These are phyloP conservation scores for Candida tallmaniae DNA, from an alignment of 805 yeast species.

Conservation along the genomic window DNA sequence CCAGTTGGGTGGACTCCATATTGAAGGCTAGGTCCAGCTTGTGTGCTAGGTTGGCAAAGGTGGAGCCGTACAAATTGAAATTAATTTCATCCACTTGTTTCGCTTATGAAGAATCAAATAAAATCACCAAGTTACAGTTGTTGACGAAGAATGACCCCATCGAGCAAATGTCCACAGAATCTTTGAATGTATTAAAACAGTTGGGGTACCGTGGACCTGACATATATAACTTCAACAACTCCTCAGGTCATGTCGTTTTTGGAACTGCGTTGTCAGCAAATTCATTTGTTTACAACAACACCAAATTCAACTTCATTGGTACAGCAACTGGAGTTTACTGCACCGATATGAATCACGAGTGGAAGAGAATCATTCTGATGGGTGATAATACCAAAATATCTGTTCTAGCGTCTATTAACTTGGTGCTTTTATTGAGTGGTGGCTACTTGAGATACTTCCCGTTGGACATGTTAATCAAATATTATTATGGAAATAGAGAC, in stretches of 20 bases:
- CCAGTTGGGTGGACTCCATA: constrained; percentile 47
- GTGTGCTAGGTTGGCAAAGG: constrained; percentile 23
- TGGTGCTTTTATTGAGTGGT: constrained; percentile 56
- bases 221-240: constrained; percentile 17
- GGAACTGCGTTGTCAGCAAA: constrained; percentile 41
- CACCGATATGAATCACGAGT: constrained; percentile 39
- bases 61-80: constrained; percentile 52
- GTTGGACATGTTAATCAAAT: constrained; percentile 56
- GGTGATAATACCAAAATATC: constrained; percentile 53
- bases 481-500: constrained; percentile 44
- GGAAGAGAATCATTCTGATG: constrained; percentile 58
- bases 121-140: constrained; percentile 48
- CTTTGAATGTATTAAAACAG: constrained; percentile 15
- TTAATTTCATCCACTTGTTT: constrained; percentile 57
- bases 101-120: constrained; percentile 55
- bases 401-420: constrained; percentile 52
- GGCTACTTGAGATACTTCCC: constrained; percentile 58
- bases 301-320: constrained; percentile 52
- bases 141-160: constrained; percentile 51
- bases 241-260: constrained; percentile 23
- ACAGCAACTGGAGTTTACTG: constrained; percentile 61
- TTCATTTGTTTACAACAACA: constrained; percentile 42
- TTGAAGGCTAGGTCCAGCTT: constrained; percentile 19
- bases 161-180: constrained; percentile 25
- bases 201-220: constrained; percentile 24